Evolutionary conservation across 2,329 filamentous ascomycete genomes (phyloP).

Genomic region (Colletotrichum tanaceti): DNA sequence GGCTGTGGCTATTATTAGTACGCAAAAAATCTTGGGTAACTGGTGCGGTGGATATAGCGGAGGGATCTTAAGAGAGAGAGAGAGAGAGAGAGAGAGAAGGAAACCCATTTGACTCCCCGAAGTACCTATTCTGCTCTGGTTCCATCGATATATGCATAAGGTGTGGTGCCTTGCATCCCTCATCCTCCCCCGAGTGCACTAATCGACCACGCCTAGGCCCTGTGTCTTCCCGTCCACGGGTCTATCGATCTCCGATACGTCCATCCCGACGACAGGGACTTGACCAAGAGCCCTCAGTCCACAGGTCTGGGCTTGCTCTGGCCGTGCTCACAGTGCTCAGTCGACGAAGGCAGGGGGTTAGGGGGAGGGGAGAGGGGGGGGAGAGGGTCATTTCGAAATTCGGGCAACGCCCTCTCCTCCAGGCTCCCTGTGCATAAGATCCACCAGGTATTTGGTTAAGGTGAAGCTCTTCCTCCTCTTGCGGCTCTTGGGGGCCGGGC

Average conservation of each 20-base stretch:
- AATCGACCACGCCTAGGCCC: neutral
- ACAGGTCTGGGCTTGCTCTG: conserved; percentile 4
- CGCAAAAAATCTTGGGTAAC: too few species aligned
- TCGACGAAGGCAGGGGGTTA: neutral
- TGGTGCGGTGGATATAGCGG: too few species aligned
- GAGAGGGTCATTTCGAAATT: conserved; percentile 28
- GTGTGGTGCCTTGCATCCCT: neutral
- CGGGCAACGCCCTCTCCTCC: conserved; percentile 25
- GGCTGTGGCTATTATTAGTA: conserved; percentile 18
- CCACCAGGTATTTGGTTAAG: conserved; percentile 1
- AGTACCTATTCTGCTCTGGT: neutral
- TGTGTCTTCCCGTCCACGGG: conserved; percentile 2
- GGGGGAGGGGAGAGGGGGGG: too few species aligned
- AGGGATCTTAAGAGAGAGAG: neutral
- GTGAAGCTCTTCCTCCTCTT: neutral
- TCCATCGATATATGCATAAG: neutral
- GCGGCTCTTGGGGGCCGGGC: neutral
- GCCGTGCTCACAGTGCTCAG: neutral
- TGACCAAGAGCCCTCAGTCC: neutral
- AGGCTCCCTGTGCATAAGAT: conserved; percentile 33
- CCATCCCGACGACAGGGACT: neutral
- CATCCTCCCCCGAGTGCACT: neutral
- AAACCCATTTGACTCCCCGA: neutral
- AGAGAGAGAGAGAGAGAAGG: neutral
- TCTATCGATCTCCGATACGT: neutral